Evolutionary conservation across 2,329 filamentous ascomycete species (phyloP).

Genomic region (Botrytis tulipae): DNA sequence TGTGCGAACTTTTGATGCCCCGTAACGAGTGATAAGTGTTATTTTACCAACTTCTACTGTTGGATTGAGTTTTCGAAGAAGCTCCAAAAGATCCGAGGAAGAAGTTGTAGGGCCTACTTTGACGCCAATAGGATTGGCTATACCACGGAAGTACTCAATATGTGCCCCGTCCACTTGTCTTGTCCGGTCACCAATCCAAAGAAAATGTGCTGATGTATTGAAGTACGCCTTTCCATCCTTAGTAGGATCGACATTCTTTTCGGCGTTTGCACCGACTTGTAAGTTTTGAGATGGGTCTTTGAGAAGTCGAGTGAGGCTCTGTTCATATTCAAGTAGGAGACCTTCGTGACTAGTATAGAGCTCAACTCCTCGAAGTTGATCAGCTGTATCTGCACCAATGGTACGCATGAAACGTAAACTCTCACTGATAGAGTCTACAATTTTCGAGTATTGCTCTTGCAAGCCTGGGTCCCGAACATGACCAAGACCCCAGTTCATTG

Average conservation of each 20-base stretch:
- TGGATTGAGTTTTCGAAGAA: conserved; percentile 87
- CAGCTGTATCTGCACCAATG: conserved; percentile 82
- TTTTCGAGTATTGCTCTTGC: conserved; percentile 80
- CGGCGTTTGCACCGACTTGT: neutral
- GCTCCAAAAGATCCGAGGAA: conserved; percentile 67
- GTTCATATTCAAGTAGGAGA: conserved; percentile 89
- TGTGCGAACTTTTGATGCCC: conserved; percentile 69
- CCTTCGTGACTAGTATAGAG: conserved; percentile 96
- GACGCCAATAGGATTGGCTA: conserved; percentile 93
- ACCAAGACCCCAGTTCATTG: conserved; percentile 90
- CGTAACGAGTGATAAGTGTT: conserved; percentile 94
- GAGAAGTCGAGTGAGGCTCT: conserved; percentile 76
- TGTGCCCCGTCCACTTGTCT: conserved; percentile 90
- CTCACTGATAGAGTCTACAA: conserved; percentile 83
- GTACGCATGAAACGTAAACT: conserved; percentile 92
- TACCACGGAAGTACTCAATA: conserved; percentile 95
- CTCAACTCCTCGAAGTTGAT: conserved; percentile 86
- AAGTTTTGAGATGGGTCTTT: conserved; percentile 53
- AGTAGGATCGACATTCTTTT: conserved; percentile 12
- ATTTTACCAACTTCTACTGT: conserved; percentile 82
- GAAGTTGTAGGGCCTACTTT: conserved; percentile 91
- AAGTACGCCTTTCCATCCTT: conserved; percentile 63
- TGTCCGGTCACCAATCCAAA: conserved; percentile 98
- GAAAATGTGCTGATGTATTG: conserved; percentile 92
- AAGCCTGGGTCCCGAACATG: conserved; percentile 83